Evolutionary conservation across 768 basidiomycete species (phyloP).

Genomic region (Sarcomyxa edulis): DNA sequence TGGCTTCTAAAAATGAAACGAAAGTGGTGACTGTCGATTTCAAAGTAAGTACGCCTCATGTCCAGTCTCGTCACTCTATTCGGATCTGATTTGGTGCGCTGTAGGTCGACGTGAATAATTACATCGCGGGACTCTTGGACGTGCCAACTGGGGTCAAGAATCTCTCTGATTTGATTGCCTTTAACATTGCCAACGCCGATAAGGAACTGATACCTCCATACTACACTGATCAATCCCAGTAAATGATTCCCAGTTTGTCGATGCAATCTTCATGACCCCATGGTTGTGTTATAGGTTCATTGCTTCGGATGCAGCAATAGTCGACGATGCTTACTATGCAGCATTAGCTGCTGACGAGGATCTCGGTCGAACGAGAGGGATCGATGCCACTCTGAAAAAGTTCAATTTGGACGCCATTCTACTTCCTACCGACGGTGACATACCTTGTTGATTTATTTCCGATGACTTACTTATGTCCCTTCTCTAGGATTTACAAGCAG

Average conservation of each 20-base stretch:
- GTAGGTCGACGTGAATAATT: no score
- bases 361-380: constrained; percentile 46
- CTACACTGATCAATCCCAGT: no score
- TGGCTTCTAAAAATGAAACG: constrained; percentile 45
- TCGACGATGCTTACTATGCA: constrained; percentile 36
- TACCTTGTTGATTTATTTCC: constrained; percentile 29
- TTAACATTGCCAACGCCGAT: no score
- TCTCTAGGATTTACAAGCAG: constrained; percentile 9
- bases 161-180: constrained; percentile 53
- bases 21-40: constrained; percentile 51
- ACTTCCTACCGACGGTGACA: constrained; percentile 37
- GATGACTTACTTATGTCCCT: background rate
- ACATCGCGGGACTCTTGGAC: constrained; percentile 36
- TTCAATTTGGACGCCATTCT: constrained; percentile 48
- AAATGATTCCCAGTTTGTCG: no score
- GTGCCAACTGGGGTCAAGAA: constrained; percentile 53
- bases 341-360: constrained; percentile 39
- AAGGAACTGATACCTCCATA: no score
- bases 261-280: no score
- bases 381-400: constrained; percentile 43
- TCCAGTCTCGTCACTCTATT: no score
- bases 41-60: no score
- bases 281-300: no score
- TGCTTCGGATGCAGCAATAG: constrained; percentile 33
- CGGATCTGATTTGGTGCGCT: no score